Conservation (phyloP, 805 yeast genomes). For the Yarrowia sp. region DNA sequence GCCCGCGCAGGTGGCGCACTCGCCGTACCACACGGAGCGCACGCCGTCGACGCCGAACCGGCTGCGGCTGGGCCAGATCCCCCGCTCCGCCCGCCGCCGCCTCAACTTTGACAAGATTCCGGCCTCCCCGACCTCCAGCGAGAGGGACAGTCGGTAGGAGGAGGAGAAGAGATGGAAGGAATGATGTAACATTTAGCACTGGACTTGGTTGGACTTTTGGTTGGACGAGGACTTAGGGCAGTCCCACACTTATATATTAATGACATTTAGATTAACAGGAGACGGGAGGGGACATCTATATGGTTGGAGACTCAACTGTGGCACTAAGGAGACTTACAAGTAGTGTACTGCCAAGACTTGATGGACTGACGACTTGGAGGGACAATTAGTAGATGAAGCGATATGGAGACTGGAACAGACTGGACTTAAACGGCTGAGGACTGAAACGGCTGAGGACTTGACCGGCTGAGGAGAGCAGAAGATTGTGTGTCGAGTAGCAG, state of each 20-base stretch:
- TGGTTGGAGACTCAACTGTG: too few species aligned
- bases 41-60: conserved; percentile 40
- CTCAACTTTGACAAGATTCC: conserved; percentile 45
- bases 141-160: conserved; percentile 10
- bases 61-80: conserved; percentile 38
- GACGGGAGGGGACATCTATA: neutral
- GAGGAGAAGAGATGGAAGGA: too few species aligned
- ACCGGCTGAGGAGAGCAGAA: too few species aligned
- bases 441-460: too few species aligned
- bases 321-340: too few species aligned
- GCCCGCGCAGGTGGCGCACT: conserved; percentile 45
- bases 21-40: conserved; percentile 42
- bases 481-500: too few species aligned
- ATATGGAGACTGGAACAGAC: too few species aligned
- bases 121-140: conserved; percentile 21
- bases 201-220: conserved; percentile 5
- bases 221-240: neutral
- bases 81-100: conserved; percentile 42
- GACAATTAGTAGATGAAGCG: too few species aligned
- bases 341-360: too few species aligned
- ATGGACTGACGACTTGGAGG: too few species aligned
- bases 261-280: conserved; percentile 25
- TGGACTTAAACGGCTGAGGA: too few species aligned
- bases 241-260: conserved; percentile 18
- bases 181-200: neutral